Conservation (phyloP, 257 asterid species). For the Jasminum sambac region DNA sequence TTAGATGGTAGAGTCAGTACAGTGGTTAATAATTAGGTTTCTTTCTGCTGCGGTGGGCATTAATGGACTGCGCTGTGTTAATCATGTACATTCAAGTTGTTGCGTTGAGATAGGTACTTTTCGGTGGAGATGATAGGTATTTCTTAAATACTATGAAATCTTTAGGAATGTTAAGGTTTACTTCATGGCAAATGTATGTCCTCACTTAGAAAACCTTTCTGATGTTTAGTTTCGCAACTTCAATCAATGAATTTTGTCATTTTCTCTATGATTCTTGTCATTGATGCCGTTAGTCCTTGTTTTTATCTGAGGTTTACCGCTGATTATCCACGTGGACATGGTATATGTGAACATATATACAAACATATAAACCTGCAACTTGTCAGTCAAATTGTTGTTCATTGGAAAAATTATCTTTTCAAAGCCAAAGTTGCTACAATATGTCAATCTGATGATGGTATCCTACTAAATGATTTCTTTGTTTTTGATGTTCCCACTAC, state of each 20-base stretch:
- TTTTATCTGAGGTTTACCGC: neutral
- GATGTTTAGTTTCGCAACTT: conserved; percentile 29
- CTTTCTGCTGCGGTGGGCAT: conserved; percentile 41
- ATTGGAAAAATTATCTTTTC: neutral
- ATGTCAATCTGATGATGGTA: neutral
- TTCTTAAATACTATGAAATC: conserved; percentile 40
- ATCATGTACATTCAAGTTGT: conserved; percentile 59
- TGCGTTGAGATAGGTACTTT: conserved; percentile 25
- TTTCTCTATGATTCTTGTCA: conserved; percentile 7
- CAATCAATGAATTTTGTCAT: conserved; percentile 22
- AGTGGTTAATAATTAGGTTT: conserved; percentile 53
- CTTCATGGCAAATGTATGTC: conserved; percentile 31
- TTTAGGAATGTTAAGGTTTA: conserved; percentile 34
- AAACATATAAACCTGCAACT: neutral
- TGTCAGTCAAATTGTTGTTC: neutral
- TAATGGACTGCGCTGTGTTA: conserved; percentile 39
- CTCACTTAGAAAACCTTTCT: conserved; percentile 25
- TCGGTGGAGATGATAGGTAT: conserved; percentile 42
- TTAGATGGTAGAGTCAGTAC: conserved; percentile 35
- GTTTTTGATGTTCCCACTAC: neutral
- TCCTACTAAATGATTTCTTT: neutral
- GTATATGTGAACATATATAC: neutral
- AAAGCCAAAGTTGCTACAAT: neutral
- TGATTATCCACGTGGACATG: neutral
- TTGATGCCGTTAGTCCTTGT: neutral